Evolutionary conservation across 2,329 filamentous ascomycete genomes (phyloP).

Genomic region (Xylaria sp.): DNA sequence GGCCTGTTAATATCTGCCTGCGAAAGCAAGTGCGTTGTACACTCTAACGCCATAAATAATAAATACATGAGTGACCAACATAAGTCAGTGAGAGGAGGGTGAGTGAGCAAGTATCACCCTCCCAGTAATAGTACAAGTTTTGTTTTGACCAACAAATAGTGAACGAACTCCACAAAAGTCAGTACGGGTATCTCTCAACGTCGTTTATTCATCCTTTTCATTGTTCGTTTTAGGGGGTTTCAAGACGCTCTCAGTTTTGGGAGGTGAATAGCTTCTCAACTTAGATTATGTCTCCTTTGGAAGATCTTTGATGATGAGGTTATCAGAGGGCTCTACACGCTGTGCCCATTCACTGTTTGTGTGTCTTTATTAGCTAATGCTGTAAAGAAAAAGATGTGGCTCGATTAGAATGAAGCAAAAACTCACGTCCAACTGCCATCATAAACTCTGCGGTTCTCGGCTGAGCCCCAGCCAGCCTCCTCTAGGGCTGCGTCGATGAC

Average conservation of each 20-base stretch:
- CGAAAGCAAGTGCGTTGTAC: constrained; percentile 5
- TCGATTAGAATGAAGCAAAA: not conserved
- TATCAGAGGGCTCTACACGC: constrained; percentile 68
- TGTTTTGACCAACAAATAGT: constrained; percentile 17
- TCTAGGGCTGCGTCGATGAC: constrained; percentile 88
- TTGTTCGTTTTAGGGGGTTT: not conserved
- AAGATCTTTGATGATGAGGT: constrained; percentile 66
- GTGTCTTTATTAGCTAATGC: constrained; percentile 44
- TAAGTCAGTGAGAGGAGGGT: constrained; percentile 6
- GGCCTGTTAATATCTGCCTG: not conserved
- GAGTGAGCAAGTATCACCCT: constrained; percentile 9
- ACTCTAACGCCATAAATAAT: constrained; percentile 16
- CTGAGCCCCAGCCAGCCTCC: constrained; percentile 77
- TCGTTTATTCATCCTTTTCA: constrained; percentile 31
- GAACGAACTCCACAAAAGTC: constrained; percentile 26
- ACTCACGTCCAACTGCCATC: constrained; percentile 98
- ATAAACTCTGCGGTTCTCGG: constrained; percentile 79
- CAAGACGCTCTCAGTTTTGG: constrained; percentile 26
- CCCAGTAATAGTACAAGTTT: constrained; percentile 25
- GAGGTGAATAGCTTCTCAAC: not conserved
- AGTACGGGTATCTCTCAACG: constrained; percentile 35
- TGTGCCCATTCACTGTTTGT: constrained; percentile 72
- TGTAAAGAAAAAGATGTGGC: not conserved
- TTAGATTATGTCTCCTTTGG: constrained; percentile 25
- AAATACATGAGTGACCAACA: constrained; percentile 11